phyloP scores from a whole-genome alignment of 2,329 filamentous ascomycete genomes.

The Verticillium nubilum region DNA sequence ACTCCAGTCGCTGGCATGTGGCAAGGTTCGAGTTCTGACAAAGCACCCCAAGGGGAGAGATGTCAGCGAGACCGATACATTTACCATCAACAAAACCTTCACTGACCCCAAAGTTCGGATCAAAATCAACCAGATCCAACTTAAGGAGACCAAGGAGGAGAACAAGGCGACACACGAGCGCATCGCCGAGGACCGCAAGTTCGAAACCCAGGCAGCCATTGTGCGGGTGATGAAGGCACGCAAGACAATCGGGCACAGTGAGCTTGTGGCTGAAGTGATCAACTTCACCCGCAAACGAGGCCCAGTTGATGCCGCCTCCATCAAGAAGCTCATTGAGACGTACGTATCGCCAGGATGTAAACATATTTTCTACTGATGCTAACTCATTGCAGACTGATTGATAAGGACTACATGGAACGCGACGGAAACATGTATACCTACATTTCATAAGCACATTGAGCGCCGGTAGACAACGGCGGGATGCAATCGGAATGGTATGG shows the following conservation, averaged over 20 bases:
- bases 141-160: constrained; percentile 92
- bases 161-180: constrained; percentile 91
- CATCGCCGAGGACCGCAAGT: constrained; percentile 83
- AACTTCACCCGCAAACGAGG: constrained; percentile 82
- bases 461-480: not conserved
- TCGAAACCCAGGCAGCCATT: constrained; percentile 95
- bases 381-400: constrained; percentile 61
- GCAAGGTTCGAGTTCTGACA: constrained; percentile 73
- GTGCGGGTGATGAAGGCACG: constrained; percentile 95
- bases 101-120: constrained; percentile 78
- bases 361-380: constrained; percentile 12
- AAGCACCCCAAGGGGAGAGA: constrained; percentile 86
- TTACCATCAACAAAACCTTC: constrained; percentile 75
- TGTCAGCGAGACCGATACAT: constrained; percentile 72
- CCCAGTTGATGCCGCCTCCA: constrained; percentile 76
- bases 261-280: constrained; percentile 88
- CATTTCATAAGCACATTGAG: constrained; percentile 44
- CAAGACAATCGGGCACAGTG: constrained; percentile 80
- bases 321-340: constrained; percentile 97
- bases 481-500: not conserved
- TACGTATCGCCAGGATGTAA: constrained; percentile 37
- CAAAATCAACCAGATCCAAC: constrained; percentile 98
- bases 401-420: constrained; percentile 89
- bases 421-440: constrained; percentile 68
- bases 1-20: constrained; percentile 90